Base-by-base conservation (phyloP, 306 rosid species). In the Dalbergia oliveri region DNA sequence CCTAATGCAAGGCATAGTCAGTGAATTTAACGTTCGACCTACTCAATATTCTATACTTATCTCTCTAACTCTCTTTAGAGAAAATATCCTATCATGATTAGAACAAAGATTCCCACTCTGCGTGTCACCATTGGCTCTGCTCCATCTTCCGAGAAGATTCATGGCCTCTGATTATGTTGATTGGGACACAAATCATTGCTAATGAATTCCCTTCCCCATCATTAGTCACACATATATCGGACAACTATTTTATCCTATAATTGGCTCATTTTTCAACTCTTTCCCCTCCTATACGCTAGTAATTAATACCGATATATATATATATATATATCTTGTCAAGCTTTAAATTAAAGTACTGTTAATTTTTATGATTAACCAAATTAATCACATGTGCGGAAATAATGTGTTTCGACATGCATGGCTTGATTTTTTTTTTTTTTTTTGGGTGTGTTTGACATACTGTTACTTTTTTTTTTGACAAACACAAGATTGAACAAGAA, bases 101-200 rank as follows among this genome's bases (percentile, higher is more conserved):
- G 41, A 51, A 77, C 84, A 72, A 70, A 79, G 65, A 85, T 85
- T 84, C 76, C 77, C 79, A 35, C 74, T 75, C 77, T 91, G 79
- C 84, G 60, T 35, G 49, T 60, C 65, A 19, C 53, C 78, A 77
- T 62, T 82, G 85, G 51, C 19, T 1, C 37, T 26, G 31, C 31
- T 82, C 45, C 86, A 91, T 87, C 86, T 89, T 86, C 69, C 81
- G 0, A 64, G 81, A 87, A 85, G 85, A 91, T 87, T 87, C 89
- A 58, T 82, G 76, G 13, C 66, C 72, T 72, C 66, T 63, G n/a
- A 50, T 77, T 67, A 6, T 14, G n/a, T 75, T 50, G 61, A 62
- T 75, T 53, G n/a, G 37, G 63, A 15, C 62, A 23, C 86, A 77
- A 59, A 15, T 60, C 83, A 60, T 26, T 50, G 63, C 61, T 71